Percentiles rank a stretch among this genome's conserved stretches.
These are phyloP conservation scores for Trichoderma sp. DNA, from an alignment of 2,329 filamentous ascomycete species.

Conservation along the genomic window DNA sequence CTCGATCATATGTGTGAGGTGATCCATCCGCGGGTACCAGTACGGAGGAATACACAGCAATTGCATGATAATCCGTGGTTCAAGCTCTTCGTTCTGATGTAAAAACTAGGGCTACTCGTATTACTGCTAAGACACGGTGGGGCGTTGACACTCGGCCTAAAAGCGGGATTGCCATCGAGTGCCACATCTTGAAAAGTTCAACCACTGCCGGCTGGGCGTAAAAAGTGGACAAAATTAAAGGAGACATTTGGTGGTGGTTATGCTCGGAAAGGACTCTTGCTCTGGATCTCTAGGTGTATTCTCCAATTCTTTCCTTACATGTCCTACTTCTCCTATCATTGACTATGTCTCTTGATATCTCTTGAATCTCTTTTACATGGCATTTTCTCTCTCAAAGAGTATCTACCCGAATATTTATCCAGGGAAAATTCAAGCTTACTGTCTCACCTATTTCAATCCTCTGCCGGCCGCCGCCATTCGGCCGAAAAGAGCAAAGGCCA, in stretches of 20 bases:
- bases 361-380: background rate
- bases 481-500: background rate
- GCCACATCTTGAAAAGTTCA: slow-evolving; percentile 6
- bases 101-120: background rate
- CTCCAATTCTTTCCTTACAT: background rate
- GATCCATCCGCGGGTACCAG: background rate
- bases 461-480: background rate
- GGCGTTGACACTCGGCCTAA: background rate
- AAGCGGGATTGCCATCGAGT: slow-evolving; percentile 16
- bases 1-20: background rate
- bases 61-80: background rate
- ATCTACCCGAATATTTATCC: background rate
- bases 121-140: background rate
- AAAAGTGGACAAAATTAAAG: background rate
- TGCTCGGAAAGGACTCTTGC: background rate
- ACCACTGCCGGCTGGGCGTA: slow-evolving; percentile 8
- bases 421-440: background rate
- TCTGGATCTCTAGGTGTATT: background rate
- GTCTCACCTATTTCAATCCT: background rate
- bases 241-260: background rate
- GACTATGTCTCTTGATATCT: background rate
- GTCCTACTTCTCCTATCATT: background rate
- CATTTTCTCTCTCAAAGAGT: background rate
- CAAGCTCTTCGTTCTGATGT: background rate
- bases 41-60: background rate